Evolutionary conservation across 371 early-diverging fungal genomes (phyloP).

Genomic region (Fennellomyces sp.): DNA sequence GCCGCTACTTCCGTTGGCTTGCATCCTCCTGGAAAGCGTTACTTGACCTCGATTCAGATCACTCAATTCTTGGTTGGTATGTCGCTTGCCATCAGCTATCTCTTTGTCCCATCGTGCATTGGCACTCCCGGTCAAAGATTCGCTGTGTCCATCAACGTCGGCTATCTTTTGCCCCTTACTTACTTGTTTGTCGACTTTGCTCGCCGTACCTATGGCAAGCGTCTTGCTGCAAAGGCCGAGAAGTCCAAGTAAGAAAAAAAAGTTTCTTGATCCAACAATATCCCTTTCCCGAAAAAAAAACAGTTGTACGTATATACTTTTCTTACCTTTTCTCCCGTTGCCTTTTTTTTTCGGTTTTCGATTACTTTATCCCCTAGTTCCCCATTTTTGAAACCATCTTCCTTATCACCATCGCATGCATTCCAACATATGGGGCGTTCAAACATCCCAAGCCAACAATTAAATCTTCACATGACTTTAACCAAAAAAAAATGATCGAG

Average conservation of each 20-base stretch:
- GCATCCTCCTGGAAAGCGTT: slow-evolving; percentile 82
- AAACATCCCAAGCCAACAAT: no score
- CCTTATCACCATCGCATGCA: no score
- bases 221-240: slow-evolving; percentile 43
- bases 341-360: no score
- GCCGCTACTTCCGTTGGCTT: slow-evolving; percentile 77
- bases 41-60: slow-evolving; percentile 86
- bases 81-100: slow-evolving; percentile 67
- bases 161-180: slow-evolving; percentile 80
- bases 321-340: no score
- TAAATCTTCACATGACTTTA: no score
- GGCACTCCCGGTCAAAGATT: slow-evolving; percentile 60
- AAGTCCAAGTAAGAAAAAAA: slow-evolving; percentile 56
- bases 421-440: no score
- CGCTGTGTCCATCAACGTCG: slow-evolving; percentile 72
- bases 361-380: no score
- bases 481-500: no score
- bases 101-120: slow-evolving; percentile 72
- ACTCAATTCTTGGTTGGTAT: slow-evolving; percentile 86
- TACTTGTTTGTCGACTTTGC: slow-evolving; percentile 82
- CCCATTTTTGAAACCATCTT: no score
- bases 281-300: no score
- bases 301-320: no score
- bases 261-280: no score
- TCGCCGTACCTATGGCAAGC: slow-evolving; percentile 63